phyloP scores from a whole-genome alignment of 129 eudicot species.

The Flaveria linearis region DNA sequence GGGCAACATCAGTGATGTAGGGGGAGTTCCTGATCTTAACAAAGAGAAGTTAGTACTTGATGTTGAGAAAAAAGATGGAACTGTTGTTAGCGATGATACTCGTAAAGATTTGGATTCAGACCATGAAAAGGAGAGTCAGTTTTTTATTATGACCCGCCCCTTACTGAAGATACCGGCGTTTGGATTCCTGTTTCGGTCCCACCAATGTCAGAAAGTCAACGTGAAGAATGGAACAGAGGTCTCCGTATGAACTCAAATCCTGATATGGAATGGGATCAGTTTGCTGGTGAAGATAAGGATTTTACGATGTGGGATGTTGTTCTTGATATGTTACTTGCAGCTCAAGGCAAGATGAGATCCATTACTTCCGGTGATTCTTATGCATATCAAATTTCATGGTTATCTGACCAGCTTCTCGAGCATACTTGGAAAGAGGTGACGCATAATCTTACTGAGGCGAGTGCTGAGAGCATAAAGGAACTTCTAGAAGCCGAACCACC shows the following conservation, averaged over 20 bases:
- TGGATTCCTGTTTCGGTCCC: constrained; percentile 65
- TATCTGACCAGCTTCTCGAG: constrained; percentile 56
- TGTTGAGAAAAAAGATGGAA: constrained; percentile 31
- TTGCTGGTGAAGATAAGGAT: constrained; percentile 47
- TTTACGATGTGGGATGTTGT: constrained; percentile 71
- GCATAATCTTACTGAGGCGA: constrained; percentile 55
- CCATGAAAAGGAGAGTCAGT: constrained; percentile 24
- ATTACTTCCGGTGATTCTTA: constrained; percentile 54
- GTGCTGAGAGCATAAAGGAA: constrained; percentile 41
- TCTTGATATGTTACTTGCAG: constrained; percentile 56
- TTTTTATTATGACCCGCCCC: constrained; percentile 41
- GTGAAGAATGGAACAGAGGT: constrained; percentile 52
- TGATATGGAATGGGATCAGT: constrained; percentile 51
- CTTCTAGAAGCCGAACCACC: constrained; percentile 63
- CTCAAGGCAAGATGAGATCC: constrained; percentile 53
- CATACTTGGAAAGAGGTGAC: constrained; percentile 66
- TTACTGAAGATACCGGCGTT: constrained; percentile 55
- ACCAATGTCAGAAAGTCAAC: constrained; percentile 54
- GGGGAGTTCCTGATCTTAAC: constrained; percentile 19
- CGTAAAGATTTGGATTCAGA: constrained; percentile 17
- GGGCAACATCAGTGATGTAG: constrained; percentile 18
- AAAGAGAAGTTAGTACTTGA: constrained; percentile 13
- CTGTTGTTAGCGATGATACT: constrained; percentile 14
- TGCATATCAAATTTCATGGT: constrained; percentile 47
- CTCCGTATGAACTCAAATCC: constrained; percentile 42